A percentile compares a stretch with the other conserved stretches of the same genome.
Evolutionary conservation across 2,329 filamentous ascomycete species (phyloP).

Genomic region (Cryphonectria radicalis): DNA sequence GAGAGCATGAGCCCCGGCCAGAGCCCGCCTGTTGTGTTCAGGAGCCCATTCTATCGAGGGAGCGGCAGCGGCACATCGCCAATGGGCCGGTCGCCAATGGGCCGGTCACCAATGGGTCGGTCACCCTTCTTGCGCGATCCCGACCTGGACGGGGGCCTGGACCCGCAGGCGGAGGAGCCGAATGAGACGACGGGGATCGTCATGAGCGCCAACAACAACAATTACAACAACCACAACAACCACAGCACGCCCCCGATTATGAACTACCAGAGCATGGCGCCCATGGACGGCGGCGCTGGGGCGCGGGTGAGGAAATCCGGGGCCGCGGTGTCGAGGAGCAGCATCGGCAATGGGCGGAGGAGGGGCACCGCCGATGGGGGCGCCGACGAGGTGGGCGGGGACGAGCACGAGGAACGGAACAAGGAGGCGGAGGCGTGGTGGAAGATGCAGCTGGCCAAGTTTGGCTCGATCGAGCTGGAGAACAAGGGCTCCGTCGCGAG

Average conservation of each 20-base stretch:
- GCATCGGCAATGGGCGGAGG: constrained; percentile 8
- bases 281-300: constrained; percentile 12
- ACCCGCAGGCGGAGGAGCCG: background rate
- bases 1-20: constrained; percentile 28
- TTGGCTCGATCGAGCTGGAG: constrained; percentile 74
- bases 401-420: constrained; percentile 27
- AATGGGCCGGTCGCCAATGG: background rate
- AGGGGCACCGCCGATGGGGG: constrained; percentile 6
- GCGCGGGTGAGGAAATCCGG: constrained; percentile 14
- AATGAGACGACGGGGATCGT: constrained; percentile 27
- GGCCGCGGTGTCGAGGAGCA: background rate
- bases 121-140: constrained; percentile 6
- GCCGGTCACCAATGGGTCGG: background rate
- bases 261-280: constrained; percentile 29
- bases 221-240: background rate
- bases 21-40: constrained; percentile 22
- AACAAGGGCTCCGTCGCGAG: constrained; percentile 85
- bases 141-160: background rate
- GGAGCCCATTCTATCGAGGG: constrained; percentile 8
- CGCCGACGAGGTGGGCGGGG: constrained; percentile 21
- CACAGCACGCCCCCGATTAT: constrained; percentile 14
- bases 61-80: constrained; percentile 12
- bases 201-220: constrained; percentile 6
- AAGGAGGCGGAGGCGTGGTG: constrained; percentile 46
- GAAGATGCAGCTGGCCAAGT: constrained; percentile 56